Evolutionary conservation across 441 rosid genomes (phyloP).

Genomic region (Lagerstroemia fauriei): DNA sequence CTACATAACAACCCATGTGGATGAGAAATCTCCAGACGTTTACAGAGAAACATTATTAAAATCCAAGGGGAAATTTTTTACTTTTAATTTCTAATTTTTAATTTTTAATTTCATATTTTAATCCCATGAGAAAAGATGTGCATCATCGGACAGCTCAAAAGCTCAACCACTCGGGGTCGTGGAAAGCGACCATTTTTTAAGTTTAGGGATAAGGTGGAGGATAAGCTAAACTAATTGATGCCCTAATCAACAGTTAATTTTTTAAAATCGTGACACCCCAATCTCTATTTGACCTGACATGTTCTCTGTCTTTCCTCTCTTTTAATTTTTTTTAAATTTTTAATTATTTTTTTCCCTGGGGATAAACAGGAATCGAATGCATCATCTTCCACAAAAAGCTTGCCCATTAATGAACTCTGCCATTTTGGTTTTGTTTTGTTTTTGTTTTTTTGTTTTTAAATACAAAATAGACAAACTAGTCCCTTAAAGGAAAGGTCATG

Average conservation of each 20-base stretch:
- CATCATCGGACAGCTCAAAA: neutral
- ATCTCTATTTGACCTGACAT: neutral
- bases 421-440: too few relatives aligned
- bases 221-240: conserved; percentile 1
- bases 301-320: neutral
- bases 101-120: too few relatives aligned
- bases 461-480: too few relatives aligned
- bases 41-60: neutral
- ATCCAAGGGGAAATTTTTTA: too few relatives aligned
- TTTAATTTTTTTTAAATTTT: neutral
- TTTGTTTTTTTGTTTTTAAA: too few relatives aligned
- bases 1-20: neutral
- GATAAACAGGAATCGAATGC: neutral
- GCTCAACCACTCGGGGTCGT: neutral
- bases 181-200: neutral
- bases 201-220: neutral
- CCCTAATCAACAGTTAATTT: neutral
- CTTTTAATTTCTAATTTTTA: too few relatives aligned
- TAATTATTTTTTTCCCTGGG: neutral
- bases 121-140: neutral
- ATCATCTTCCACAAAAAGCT: neutral
- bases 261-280: neutral
- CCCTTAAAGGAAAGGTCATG: too few relatives aligned
- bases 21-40: neutral
- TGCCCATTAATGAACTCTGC: neutral